These are phyloP conservation scores for Boletus rufocinnamomeus DNA, from an alignment of 768 basidiomycete species.

Conservation along the genomic window DNA sequence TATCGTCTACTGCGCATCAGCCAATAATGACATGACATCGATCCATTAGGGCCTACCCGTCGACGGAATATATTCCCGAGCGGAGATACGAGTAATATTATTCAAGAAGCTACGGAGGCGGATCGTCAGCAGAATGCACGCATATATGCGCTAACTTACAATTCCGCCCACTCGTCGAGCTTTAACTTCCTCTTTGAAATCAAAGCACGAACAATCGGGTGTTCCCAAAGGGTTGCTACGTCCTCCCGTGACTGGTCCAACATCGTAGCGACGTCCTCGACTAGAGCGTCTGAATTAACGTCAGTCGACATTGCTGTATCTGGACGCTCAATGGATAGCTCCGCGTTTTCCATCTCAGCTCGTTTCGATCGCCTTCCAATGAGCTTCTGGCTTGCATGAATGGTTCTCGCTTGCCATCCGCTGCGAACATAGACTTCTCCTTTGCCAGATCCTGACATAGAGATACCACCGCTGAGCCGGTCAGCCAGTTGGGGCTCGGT, in stretches of 20 bases:
- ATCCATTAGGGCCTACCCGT: conserved; percentile 52
- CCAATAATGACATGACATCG: conserved; percentile 30
- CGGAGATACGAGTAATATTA: conserved; percentile 71
- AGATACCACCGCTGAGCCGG: conserved; percentile 71
- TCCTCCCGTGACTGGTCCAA: conserved; percentile 61
- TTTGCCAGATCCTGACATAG: conserved; percentile 74
- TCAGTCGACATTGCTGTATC: conserved; percentile 30
- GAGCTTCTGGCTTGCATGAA: conserved; percentile 48
- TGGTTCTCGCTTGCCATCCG: conserved; percentile 77
- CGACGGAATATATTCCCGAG: conserved; percentile 68
- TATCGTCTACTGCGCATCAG: conserved; percentile 59
- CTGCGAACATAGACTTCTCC: conserved; percentile 75
- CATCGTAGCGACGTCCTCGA: conserved; percentile 62
- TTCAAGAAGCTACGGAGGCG: conserved; percentile 61
- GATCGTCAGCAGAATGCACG: conserved; percentile 8
- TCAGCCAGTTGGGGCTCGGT: conserved; percentile 67
- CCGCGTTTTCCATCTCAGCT: conserved; percentile 27
- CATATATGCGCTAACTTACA: conserved; percentile 54
- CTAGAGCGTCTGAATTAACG: conserved; percentile 52
- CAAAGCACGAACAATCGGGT: conserved; percentile 68
- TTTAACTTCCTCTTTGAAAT: conserved; percentile 69
- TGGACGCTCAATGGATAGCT: conserved; percentile 32
- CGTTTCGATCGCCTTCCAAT: conserved; percentile 33
- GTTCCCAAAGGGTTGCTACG: conserved; percentile 70
- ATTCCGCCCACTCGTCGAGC: conserved; percentile 87